Base-by-base conservation (phyloP, 495 filamentous ascomycete species). In the Annulohypoxylon bovei region DNA sequence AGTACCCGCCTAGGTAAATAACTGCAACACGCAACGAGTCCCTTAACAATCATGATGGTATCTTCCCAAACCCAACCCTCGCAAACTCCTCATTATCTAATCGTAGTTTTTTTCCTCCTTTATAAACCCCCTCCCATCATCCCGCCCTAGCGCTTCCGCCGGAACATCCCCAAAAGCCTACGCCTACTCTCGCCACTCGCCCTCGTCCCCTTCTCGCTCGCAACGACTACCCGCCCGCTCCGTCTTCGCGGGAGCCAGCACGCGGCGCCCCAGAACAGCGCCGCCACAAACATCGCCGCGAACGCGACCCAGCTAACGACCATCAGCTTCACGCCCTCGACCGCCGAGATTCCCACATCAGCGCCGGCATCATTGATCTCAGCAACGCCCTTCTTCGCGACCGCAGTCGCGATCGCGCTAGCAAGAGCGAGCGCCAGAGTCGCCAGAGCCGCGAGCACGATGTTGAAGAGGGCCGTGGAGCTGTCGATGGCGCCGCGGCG, bases 241-340 rank as follows among this genome's bases (percentile, higher is more conserved):
- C 82, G 4, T 84, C 82, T 35, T 86, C 76, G 55, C 88, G 88
- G 59, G 88, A 84, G 50, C 84, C 79, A 74, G 89, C 55, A 67
- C 44, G 62, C 42, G 6, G 62, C 88, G 71, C 90, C 78, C 61
- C 88, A 80, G 46, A 87, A 81, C 1, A 84, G 75, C 32, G 89
- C 81, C 55, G 90, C 85, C 12, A 85, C 82, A 2, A 85, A 78
- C 53, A 92, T 81, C 9, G 87, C 84, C 0, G 85, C 91, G 16
- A 89, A 83, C 32, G 90, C 87, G 1, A 87, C 84, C 67, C 90
- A 92, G 0, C 90, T 86, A n/a, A 94, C 77, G 22, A 69, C 71
- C 35, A 76, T 74, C 58, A 81, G 80, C 37, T 68, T 75, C 23
- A 30, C 52, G 14, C 82, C 81, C 12, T 71, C 56, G 5, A 67